phyloP scores from a whole-genome alignment of 2,329 filamentous ascomycete genomes.

The Fusarium irregulare region DNA sequence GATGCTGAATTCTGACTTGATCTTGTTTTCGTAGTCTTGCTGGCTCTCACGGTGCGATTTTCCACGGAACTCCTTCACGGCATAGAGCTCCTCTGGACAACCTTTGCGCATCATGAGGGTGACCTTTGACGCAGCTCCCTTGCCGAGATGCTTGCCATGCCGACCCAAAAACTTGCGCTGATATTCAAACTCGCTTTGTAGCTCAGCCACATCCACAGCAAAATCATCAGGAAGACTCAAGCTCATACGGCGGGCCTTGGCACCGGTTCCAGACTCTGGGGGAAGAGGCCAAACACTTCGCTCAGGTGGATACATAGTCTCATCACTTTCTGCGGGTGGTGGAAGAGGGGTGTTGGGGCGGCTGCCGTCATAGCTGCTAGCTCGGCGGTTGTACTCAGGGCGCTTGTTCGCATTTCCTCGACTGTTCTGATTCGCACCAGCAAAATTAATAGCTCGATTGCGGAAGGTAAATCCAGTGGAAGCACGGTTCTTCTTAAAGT shows the following conservation, averaged over 20 bases:
- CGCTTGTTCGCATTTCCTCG: conserved; percentile 35
- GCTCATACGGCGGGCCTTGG: conserved; percentile 83
- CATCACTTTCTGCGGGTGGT: conserved; percentile 35
- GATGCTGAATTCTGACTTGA: conserved; percentile 91
- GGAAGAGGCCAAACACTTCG: conserved; percentile 68
- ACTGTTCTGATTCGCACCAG: conserved; percentile 44
- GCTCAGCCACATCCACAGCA: conserved; percentile 74
- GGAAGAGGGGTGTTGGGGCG: conserved; percentile 41
- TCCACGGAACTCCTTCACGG: conserved; percentile 87
- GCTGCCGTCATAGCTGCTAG: conserved; percentile 63
- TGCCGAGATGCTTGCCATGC: conserved; percentile 80
- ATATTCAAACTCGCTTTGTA: conserved; percentile 77
- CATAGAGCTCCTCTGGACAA: conserved; percentile 73
- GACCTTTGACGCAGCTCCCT: conserved; percentile 85
- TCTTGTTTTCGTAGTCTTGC: conserved; percentile 85
- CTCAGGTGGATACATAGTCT: conserved; percentile 52
- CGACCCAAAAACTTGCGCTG: conserved; percentile 76
- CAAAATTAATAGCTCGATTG: conserved; percentile 62
- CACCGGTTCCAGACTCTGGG: conserved; percentile 76
- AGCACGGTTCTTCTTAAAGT: conserved; percentile 64
- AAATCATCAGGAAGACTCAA: conserved; percentile 80
- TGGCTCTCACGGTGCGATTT: conserved; percentile 76
- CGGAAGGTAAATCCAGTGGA: conserved; percentile 63
- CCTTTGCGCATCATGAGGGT: conserved; percentile 82
- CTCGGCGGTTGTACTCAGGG: conserved; percentile 49